A percentile compares a stretch with the other conserved stretches of the same genome.
These are phyloP conservation scores for Rhododendron henanense DNA, from an alignment of 148 eudicot species.

Conservation along the genomic window DNA sequence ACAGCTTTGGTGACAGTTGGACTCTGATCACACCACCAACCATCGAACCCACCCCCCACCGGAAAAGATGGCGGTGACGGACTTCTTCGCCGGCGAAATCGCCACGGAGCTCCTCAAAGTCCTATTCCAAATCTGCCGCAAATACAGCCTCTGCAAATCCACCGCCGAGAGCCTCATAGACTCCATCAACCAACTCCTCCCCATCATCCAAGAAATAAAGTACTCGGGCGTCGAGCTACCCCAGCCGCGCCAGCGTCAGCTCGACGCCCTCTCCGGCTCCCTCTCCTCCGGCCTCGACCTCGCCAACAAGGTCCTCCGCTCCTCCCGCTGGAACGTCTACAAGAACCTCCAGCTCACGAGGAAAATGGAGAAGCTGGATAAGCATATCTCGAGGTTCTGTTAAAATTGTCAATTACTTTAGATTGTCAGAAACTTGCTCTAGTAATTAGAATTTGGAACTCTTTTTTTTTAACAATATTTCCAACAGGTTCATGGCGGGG, in stretches of 20 bases:
- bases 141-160: slow-evolving; percentile 43
- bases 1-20: not conserved
- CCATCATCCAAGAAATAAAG: slow-evolving; percentile 76
- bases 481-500: slow-evolving; percentile 33
- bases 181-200: slow-evolving; percentile 48
- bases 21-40: not conserved
- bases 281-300: slow-evolving; percentile 52
- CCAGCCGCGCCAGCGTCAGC: slow-evolving; percentile 61
- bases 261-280: slow-evolving; percentile 47
- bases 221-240: slow-evolving; percentile 73
- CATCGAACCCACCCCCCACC: not conserved
- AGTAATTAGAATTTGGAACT: too few relatives aligned
- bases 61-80: slow-evolving; percentile 57
- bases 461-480: too few relatives aligned
- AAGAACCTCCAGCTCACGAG: slow-evolving; percentile 52
- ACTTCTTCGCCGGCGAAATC: slow-evolving; percentile 79
- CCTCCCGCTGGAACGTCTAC: slow-evolving; percentile 76
- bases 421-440: too few relatives aligned
- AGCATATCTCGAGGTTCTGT: slow-evolving; percentile 31
- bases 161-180: slow-evolving; percentile 54
- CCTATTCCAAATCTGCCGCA: slow-evolving; percentile 34
- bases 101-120: slow-evolving; percentile 74
- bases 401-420: too few relatives aligned
- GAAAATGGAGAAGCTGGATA: slow-evolving; percentile 84
- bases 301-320: slow-evolving; percentile 44